Percentiles rank a stretch among this genome's conserved stretches.
phyloP scores from a whole-genome alignment of 257 asterid species.

The Ajuga chamaepitys region DNA sequence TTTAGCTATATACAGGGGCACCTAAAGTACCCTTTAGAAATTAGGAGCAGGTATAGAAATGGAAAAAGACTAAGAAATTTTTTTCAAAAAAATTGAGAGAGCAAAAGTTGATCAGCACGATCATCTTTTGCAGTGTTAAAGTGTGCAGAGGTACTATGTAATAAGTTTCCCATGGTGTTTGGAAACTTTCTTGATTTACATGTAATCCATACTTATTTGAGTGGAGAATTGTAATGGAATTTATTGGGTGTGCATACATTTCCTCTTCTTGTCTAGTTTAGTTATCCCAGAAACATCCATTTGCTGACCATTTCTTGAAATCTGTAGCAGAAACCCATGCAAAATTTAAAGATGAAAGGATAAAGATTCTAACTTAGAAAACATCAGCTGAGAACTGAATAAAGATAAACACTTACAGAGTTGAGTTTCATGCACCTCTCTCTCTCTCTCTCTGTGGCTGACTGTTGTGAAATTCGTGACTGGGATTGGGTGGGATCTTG shows the following conservation, averaged over 20 bases:
- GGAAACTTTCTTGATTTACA: conserved; percentile 22
- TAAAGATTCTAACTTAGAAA: background rate
- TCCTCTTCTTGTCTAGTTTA: conserved; percentile 22
- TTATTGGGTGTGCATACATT: conserved; percentile 34
- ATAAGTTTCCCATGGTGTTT: conserved; percentile 38
- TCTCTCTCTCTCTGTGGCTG: conserved; percentile 2
- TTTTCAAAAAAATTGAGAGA: conserved; percentile 17
- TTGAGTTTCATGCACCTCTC: conserved; percentile 14
- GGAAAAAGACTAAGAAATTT: conserved; percentile 15
- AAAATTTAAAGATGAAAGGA: background rate
- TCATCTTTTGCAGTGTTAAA: conserved; percentile 35
- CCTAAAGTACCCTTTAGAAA: conserved; percentile 47
- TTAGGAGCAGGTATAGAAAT: conserved; percentile 31
- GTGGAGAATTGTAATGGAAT: conserved; percentile 47
- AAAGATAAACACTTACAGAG: conserved; percentile 27
- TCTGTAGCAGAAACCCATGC: conserved; percentile 13
- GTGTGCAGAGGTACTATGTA: conserved; percentile 57
- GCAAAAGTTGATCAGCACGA: conserved; percentile 44
- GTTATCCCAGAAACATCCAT: background rate
- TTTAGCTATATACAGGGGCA: conserved; percentile 80
- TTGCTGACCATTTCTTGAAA: conserved; percentile 10
- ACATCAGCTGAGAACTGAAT: background rate
- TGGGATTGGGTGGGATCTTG: conserved; percentile 13
- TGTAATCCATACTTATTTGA: conserved; percentile 56
- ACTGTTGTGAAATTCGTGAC: conserved; percentile 14